Evolutionary conservation across 2,329 filamentous ascomycete genomes (phyloP).

Genomic region (Ceratocystis smalleyi): DNA sequence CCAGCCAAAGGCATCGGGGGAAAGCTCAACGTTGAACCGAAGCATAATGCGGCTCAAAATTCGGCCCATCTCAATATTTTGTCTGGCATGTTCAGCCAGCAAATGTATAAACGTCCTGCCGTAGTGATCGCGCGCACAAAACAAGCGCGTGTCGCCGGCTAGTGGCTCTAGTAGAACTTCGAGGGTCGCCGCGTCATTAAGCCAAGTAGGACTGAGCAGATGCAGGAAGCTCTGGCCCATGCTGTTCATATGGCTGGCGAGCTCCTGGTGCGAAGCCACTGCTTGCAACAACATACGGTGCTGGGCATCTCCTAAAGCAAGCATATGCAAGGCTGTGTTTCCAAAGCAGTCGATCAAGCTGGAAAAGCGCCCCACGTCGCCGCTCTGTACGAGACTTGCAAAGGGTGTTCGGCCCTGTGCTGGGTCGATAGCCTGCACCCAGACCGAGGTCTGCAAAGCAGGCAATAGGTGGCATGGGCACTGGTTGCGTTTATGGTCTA

Average conservation of each 20-base stretch:
- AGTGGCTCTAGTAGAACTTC: slow-evolving; percentile 21
- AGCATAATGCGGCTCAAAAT: slow-evolving; percentile 23
- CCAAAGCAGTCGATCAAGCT: slow-evolving; percentile 28
- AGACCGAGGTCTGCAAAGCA: slow-evolving; percentile 21
- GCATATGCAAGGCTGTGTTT: slow-evolving; percentile 34
- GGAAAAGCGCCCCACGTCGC: slow-evolving; percentile 4
- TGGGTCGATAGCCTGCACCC: slow-evolving; percentile 20
- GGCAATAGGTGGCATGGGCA: slow-evolving; percentile 23
- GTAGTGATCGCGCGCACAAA: slow-evolving; percentile 31
- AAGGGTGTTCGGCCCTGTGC: background rate
- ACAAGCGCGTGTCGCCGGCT: slow-evolving; percentile 20
- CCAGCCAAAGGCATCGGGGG: slow-evolving; percentile 36
- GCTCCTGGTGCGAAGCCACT: background rate
- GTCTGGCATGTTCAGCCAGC: slow-evolving; percentile 18
- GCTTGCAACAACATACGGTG: slow-evolving; percentile 18
- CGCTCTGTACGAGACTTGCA: slow-evolving; percentile 1
- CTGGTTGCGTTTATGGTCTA: slow-evolving; percentile 20
- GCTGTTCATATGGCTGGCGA: slow-evolving; percentile 26
- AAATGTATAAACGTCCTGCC: slow-evolving; percentile 39
- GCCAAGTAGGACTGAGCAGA: slow-evolving; percentile 27
- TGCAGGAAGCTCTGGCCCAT: slow-evolving; percentile 36
- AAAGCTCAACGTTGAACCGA: slow-evolving; percentile 21
- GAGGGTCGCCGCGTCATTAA: slow-evolving; percentile 20
- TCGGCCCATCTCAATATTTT: background rate
- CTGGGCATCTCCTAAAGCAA: slow-evolving; percentile 27